Percentiles rank a stretch among this genome's conserved stretches.
phyloP scores from a whole-genome alignment of 441 rosid genomes.

The Theobroma grandiflorum region DNA sequence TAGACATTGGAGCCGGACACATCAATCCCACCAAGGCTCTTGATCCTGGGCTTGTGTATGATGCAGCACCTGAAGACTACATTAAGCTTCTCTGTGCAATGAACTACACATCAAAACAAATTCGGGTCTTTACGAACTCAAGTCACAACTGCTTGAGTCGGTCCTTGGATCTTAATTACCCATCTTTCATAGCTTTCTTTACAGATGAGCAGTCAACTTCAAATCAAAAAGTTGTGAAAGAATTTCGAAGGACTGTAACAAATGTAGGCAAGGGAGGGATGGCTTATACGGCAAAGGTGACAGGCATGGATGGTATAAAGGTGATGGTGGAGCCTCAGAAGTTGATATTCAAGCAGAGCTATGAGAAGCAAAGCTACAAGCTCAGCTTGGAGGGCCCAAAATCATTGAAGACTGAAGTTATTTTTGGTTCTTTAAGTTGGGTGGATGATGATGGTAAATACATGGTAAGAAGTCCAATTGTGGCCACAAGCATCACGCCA shows the following conservation, averaged over 20 bases:
- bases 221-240: conserved; percentile 28
- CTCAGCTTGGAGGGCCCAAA: conserved; percentile 46
- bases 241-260: conserved; percentile 45
- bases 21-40: conserved; percentile 39
- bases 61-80: conserved; percentile 31
- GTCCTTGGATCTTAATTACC: conserved; percentile 34
- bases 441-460: conserved; percentile 45
- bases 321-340: conserved; percentile 49
- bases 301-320: conserved; percentile 46
- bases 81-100: conserved; percentile 34
- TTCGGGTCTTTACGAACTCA: conserved; percentile 33
- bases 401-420: conserved; percentile 34
- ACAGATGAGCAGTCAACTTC: conserved; percentile 20
- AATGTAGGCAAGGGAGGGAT: conserved; percentile 46
- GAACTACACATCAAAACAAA: conserved; percentile 37
- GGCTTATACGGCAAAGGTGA: conserved; percentile 43
- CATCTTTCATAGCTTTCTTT: conserved; percentile 46
- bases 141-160: background rate
- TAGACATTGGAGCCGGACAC: conserved; percentile 41
- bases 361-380: conserved; percentile 49
- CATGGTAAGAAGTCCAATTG: conserved; percentile 50
- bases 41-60: conserved; percentile 44
- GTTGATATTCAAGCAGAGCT: conserved; percentile 44
- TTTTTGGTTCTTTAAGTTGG: conserved; percentile 51
- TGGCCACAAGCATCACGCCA: conserved; percentile 57